These are phyloP conservation scores for Gaeumannomyces tritici DNA, from an alignment of 2,329 filamentous ascomycete species.

Conservation along the genomic window DNA sequence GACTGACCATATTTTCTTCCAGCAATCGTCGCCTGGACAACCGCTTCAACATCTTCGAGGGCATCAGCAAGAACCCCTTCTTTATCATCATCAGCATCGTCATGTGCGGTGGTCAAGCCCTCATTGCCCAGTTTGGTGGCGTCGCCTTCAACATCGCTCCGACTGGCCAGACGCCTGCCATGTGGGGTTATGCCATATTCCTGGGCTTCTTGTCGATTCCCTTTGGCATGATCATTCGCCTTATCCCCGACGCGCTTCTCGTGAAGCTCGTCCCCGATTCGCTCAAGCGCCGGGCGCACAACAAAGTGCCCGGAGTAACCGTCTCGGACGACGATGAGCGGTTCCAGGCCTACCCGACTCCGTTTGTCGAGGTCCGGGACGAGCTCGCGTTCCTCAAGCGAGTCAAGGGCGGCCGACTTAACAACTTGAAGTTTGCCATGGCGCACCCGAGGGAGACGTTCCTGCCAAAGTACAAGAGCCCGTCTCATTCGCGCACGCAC, in stretches of 20 bases:
- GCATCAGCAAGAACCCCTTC: conserved; percentile 74
- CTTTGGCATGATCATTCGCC: conserved; percentile 69
- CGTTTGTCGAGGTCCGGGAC: conserved; percentile 65
- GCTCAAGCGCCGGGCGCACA: conserved; percentile 35
- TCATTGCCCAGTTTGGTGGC: conserved; percentile 85
- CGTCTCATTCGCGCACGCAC: conserved; percentile 53
- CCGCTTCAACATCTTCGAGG: conserved; percentile 90
- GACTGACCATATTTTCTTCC: conserved; percentile 3
- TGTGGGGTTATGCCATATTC: conserved; percentile 84
- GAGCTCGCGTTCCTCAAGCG: conserved; percentile 73
- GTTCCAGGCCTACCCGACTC: conserved; percentile 60
- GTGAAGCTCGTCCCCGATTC: conserved; percentile 41
- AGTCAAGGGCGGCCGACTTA: conserved; percentile 73
- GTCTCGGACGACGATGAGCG: conserved; percentile 55
- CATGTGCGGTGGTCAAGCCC: conserved; percentile 81
- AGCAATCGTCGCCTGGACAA: conserved; percentile 90
- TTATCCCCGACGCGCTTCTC: conserved; percentile 66
- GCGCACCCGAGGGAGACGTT: conserved; percentile 65
- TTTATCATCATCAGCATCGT: conserved; percentile 77
- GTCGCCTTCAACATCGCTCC: conserved; percentile 64
- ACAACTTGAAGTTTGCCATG: conserved; percentile 71
- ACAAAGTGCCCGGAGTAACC: conserved; percentile 41
- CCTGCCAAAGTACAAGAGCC: conserved; percentile 50
- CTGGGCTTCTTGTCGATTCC: conserved; percentile 80
- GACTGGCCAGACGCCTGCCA: conserved; percentile 52